A percentile compares a stretch with the other conserved stretches of the same genome.
These are phyloP conservation scores for Epicoccum sorghinum DNA, from an alignment of 2,329 filamentous ascomycete species.

Conservation along the genomic window DNA sequence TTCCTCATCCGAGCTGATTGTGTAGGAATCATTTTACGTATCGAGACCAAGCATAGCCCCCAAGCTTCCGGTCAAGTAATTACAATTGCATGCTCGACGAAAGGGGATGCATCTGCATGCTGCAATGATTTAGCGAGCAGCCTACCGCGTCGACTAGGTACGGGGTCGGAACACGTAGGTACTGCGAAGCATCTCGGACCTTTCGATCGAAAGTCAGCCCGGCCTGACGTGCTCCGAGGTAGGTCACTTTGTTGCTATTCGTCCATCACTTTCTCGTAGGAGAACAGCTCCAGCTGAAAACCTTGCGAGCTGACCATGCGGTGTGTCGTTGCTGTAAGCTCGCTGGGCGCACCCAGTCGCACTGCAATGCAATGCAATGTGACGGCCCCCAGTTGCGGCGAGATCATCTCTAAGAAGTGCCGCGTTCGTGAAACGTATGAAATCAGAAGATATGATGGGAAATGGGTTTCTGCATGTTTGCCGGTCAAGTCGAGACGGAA, in stretches of 20 bases:
- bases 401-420: slow-evolving; percentile 6
- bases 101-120: background rate
- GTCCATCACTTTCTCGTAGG: slow-evolving; percentile 13
- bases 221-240: background rate
- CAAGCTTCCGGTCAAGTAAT: background rate
- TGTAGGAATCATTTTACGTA: background rate
- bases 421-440: background rate
- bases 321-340: background rate
- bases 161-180: background rate
- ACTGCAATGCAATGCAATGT: slow-evolving; percentile 24
- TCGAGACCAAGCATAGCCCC: background rate
- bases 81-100: background rate
- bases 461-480: background rate
- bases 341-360: slow-evolving; percentile 1
- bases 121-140: background rate
- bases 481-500: background rate
- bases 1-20: too few relatives aligned
- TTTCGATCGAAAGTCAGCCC: too few relatives aligned
- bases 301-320: slow-evolving; percentile 11
- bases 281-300: slow-evolving; percentile 6
- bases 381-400: slow-evolving; percentile 21
- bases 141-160: background rate
- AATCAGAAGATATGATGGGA: background rate
- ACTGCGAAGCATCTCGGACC: background rate
- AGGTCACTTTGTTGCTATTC: slow-evolving; percentile 9